Conservation (phyloP, 2,329 filamentous ascomycete genomes). For the Curvularia lunata region DNA sequence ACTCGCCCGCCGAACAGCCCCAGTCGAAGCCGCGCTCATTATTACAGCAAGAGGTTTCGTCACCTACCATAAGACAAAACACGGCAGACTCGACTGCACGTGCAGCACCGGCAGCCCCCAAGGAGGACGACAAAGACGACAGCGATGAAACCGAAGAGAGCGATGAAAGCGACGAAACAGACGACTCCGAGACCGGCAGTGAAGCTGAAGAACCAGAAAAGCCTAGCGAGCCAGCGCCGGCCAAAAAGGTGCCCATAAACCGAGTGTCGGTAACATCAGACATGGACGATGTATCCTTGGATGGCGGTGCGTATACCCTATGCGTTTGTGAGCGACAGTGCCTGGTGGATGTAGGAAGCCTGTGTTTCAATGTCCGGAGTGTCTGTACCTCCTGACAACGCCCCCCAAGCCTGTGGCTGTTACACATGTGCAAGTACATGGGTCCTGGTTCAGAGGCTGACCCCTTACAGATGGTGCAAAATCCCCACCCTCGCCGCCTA, state of each 20-base stretch:
- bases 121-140: slow-evolving; percentile 18
- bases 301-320: slow-evolving; percentile 57
- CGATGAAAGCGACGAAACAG: slow-evolving; percentile 13
- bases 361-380: slow-evolving; percentile 3
- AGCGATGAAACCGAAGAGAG: slow-evolving; percentile 20
- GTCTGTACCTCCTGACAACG: not conserved
- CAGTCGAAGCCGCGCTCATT: slow-evolving; percentile 62
- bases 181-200: slow-evolving; percentile 20
- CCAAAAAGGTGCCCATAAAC: slow-evolving; percentile 60
- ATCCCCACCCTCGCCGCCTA: slow-evolving; percentile 50
- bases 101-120: slow-evolving; percentile 25
- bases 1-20: slow-evolving; percentile 50
- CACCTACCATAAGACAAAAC: slow-evolving; percentile 38
- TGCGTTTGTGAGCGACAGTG: slow-evolving; percentile 14
- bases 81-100: slow-evolving; percentile 31
- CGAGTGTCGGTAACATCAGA: slow-evolving; percentile 62
- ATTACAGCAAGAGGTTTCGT: slow-evolving; percentile 42
- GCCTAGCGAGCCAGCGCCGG: slow-evolving; percentile 23
- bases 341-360: slow-evolving; percentile 11
- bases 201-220: slow-evolving; percentile 14
- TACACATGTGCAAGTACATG: not conserved
- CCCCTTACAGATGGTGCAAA: slow-evolving; percentile 36
- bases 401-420: not conserved
- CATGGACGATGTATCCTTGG: slow-evolving; percentile 70
- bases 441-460: slow-evolving; percentile 22